Evolutionary conservation across 441 rosid species (phyloP).

Genomic region (Corymbia calophylla): DNA sequence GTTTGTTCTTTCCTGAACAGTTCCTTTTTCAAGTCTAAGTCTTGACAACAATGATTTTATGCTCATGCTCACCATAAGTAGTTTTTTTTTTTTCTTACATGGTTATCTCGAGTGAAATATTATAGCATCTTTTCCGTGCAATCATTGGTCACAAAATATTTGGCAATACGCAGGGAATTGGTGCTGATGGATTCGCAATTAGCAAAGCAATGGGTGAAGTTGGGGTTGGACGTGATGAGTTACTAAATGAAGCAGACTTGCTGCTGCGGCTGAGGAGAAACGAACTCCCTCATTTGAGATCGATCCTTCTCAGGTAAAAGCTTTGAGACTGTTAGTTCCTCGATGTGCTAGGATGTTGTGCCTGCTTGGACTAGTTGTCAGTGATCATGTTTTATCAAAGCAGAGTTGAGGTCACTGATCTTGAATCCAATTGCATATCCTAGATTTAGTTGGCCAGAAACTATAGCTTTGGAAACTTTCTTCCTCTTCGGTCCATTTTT

Average conservation of each 20-base stretch:
- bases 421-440: neutral
- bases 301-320: constrained; percentile 74
- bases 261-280: constrained; percentile 90
- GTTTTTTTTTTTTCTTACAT: neutral
- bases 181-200: constrained; percentile 54
- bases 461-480: neutral
- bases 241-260: constrained; percentile 82
- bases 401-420: neutral
- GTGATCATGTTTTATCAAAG: neutral
- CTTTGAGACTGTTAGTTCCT: neutral
- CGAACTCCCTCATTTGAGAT: constrained; percentile 88
- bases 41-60: neutral
- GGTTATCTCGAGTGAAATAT: neutral
- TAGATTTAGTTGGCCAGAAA: neutral
- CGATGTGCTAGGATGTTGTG: neutral
- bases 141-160: neutral
- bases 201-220: constrained; percentile 76
- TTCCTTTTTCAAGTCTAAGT: neutral
- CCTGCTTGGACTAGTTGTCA: neutral
- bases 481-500: neutral
- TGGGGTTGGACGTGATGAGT: constrained; percentile 49
- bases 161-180: constrained; percentile 32
- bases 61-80: neutral
- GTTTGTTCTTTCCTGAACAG: neutral
- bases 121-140: neutral